These are phyloP conservation scores for Vigna hirtella DNA, from an alignment of 306 rosid genomes.

Conservation along the genomic window DNA sequence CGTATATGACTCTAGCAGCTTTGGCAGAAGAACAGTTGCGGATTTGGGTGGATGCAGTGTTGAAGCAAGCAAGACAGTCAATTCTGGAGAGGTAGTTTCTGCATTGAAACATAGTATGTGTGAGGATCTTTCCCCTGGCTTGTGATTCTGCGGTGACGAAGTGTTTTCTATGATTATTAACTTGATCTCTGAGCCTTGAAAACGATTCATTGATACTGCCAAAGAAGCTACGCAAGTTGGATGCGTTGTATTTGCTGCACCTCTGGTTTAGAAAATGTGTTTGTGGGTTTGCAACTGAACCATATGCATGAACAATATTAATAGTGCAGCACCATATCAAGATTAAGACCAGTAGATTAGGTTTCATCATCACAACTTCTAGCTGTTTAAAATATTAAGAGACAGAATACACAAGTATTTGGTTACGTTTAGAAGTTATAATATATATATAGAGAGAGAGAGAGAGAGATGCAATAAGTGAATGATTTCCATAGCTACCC, in stretches of 20 bases:
- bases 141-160: constrained; percentile 56
- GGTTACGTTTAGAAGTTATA: too few species aligned
- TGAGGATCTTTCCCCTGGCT: constrained; percentile 45
- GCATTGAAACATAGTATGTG: constrained; percentile 66
- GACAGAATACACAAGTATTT: too few species aligned
- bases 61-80: constrained; percentile 63
- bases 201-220: constrained; percentile 54
- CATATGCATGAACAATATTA: too few species aligned
- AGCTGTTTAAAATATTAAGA: too few species aligned
- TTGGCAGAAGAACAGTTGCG: too few species aligned
- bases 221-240: constrained; percentile 44
- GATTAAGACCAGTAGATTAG: too few species aligned
- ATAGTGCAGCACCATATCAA: too few species aligned
- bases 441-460: too few species aligned
- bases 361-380: too few species aligned
- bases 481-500: too few species aligned
- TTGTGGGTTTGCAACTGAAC: constrained; percentile 50
- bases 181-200: constrained; percentile 37
- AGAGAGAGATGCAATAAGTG: too few species aligned
- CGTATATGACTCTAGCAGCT: too few species aligned
- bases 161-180: neutral
- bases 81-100: constrained; percentile 61
- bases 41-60: constrained; percentile 37
- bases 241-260: constrained; percentile 58
- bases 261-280: constrained; percentile 43